A percentile compares a stretch with the other conserved stretches of the same genome.
These are phyloP conservation scores for Ramaria rubella DNA, from an alignment of 768 basidiomycete genomes.

Conservation along the genomic window DNA sequence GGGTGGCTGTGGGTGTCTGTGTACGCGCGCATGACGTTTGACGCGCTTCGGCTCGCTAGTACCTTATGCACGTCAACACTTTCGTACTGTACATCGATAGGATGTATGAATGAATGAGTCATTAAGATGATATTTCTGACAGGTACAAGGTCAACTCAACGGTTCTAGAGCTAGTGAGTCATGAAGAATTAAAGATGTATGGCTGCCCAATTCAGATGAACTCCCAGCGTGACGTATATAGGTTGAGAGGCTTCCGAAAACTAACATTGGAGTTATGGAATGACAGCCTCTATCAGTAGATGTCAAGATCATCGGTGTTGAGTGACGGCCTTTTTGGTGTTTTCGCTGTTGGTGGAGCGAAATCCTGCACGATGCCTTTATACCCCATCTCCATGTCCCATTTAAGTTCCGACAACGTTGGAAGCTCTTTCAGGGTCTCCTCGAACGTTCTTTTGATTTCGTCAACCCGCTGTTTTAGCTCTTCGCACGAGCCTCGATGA, in stretches of 20 bases:
- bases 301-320: neutral
- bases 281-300: neutral
- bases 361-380: neutral
- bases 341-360: neutral
- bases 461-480: neutral
- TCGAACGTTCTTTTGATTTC: neutral
- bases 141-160: slow-evolving; percentile 66
- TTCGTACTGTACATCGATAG: slow-evolving; percentile 79
- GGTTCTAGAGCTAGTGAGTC: slow-evolving; percentile 61
- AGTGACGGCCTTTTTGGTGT: neutral
- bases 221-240: too few species aligned
- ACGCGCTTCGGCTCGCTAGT: too few species aligned
- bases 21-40: too few species aligned
- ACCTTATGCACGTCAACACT: too few species aligned
- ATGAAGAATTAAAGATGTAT: slow-evolving; percentile 62
- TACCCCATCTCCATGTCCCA: neutral
- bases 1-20: too few species aligned
- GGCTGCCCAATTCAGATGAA: slow-evolving; percentile 27
- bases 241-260: too few species aligned
- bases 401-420: neutral
- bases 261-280: neutral
- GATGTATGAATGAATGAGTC: slow-evolving; percentile 48
- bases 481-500: neutral
- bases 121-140: neutral
- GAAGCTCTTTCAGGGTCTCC: neutral